phyloP scores from a whole-genome alignment of 805 yeast genomes.

The Teunomyces stri region DNA sequence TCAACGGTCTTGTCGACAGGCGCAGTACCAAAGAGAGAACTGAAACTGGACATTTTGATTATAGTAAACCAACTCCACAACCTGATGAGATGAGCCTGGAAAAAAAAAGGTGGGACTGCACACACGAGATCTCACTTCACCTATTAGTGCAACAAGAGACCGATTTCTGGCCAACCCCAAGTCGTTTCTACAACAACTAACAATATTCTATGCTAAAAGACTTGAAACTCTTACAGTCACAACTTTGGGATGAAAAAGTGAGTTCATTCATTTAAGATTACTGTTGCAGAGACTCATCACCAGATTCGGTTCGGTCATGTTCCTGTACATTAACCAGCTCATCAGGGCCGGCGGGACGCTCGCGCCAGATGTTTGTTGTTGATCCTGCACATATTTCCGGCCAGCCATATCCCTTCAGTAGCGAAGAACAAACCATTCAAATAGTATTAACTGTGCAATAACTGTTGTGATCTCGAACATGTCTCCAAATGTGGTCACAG shows the following conservation, averaged over 20 bases:
- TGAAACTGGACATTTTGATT: conserved; percentile 33
- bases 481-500: background rate
- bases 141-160: too few relatives aligned
- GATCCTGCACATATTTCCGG: background rate
- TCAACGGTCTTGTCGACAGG: conserved; percentile 29
- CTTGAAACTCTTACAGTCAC: too few relatives aligned
- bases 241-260: too few relatives aligned
- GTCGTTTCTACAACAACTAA: background rate
- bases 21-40: conserved; percentile 30
- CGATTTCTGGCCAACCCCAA: background rate
- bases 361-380: background rate
- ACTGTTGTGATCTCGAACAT: conserved; percentile 1
- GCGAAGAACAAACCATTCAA: background rate
- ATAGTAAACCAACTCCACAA: background rate
- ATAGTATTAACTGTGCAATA: background rate
- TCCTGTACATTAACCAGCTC: background rate
- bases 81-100: conserved; percentile 3
- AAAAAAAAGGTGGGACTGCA: conserved; percentile 2
- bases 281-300: background rate
- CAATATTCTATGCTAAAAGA: too few relatives aligned
- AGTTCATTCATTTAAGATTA: background rate
- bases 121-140: background rate
- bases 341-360: background rate
- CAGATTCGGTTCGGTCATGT: background rate
- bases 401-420: background rate